These are phyloP conservation scores for Clonostachys sp. DNA, from an alignment of 2,329 filamentous ascomycete genomes.

Conservation along the genomic window DNA sequence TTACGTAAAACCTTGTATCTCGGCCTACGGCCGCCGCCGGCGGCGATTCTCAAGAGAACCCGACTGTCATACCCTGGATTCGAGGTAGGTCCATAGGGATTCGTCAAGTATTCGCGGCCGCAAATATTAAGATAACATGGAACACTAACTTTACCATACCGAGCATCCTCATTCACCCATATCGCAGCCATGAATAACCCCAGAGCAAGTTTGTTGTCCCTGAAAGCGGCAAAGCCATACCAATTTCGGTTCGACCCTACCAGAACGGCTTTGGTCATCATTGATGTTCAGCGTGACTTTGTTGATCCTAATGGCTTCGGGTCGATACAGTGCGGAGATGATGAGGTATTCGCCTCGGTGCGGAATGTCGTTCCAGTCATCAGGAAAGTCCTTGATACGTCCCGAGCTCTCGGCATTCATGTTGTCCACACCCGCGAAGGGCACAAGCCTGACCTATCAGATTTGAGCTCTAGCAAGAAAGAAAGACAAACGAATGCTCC, in stretches of 20 bases:
- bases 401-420: constrained; percentile 30
- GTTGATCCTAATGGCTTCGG: constrained; percentile 41
- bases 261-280: constrained; percentile 45
- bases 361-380: constrained; percentile 37
- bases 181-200: too few species aligned
- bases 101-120: too few species aligned
- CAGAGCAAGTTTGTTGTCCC: background rate
- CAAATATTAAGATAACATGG: too few species aligned
- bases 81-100: too few species aligned
- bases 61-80: too few species aligned
- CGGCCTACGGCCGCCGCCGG: too few species aligned
- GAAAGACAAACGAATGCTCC: constrained; percentile 42
- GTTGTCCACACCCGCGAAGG: constrained; percentile 47
- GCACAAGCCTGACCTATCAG: constrained; percentile 45
- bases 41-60: too few species aligned
- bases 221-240: constrained; percentile 12
- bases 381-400: constrained; percentile 28
- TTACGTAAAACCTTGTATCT: too few species aligned
- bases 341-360: constrained; percentile 22
- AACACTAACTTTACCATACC: too few species aligned
- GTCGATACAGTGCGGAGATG: constrained; percentile 36
- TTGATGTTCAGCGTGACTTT: constrained; percentile 53
- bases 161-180: too few species aligned
- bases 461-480: constrained; percentile 45
- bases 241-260: constrained; percentile 24